Conservation (phyloP, 2,329 filamentous ascomycete species). For the Aspergillus jensenii region DNA sequence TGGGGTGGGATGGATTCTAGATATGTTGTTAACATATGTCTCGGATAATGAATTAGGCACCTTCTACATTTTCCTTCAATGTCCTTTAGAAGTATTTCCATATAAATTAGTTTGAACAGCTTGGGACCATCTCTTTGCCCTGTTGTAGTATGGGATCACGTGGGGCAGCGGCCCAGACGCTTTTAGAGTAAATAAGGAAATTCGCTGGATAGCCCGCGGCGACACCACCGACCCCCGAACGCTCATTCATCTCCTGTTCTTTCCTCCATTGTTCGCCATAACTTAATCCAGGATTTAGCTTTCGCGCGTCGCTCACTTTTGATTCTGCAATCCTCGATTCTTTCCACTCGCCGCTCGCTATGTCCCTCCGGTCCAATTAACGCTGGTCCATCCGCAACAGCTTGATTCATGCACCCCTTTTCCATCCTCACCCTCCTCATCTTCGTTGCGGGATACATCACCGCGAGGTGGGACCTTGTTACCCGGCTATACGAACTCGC, state of each 20-base stretch:
- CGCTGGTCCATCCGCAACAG: slow-evolving; percentile 20
- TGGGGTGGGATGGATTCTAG: background rate
- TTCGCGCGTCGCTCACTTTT: background rate
- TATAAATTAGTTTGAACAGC: background rate
- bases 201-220: background rate
- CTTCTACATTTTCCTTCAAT: background rate
- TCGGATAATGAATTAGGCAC: background rate
- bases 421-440: slow-evolving; percentile 93
- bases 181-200: slow-evolving; percentile 5
- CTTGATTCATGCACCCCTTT: slow-evolving; percentile 85
- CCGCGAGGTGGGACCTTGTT: slow-evolving; percentile 97
- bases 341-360: slow-evolving; percentile 21
- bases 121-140: background rate
- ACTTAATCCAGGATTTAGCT: background rate
- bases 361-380: slow-evolving; percentile 32
- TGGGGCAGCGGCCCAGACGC: slow-evolving; percentile 1
- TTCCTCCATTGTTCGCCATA: background rate
- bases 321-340: background rate
- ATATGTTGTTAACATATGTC: background rate
- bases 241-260: background rate
- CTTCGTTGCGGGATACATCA: slow-evolving; percentile 99
- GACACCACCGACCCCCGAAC: background rate
- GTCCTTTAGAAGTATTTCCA: background rate
- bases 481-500: slow-evolving; percentile 95
- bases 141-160: slow-evolving; percentile 7